These are phyloP conservation scores for Phytophthora rubi DNA, from an alignment of 352 stramenopile genomes.

Conservation along the genomic window DNA sequence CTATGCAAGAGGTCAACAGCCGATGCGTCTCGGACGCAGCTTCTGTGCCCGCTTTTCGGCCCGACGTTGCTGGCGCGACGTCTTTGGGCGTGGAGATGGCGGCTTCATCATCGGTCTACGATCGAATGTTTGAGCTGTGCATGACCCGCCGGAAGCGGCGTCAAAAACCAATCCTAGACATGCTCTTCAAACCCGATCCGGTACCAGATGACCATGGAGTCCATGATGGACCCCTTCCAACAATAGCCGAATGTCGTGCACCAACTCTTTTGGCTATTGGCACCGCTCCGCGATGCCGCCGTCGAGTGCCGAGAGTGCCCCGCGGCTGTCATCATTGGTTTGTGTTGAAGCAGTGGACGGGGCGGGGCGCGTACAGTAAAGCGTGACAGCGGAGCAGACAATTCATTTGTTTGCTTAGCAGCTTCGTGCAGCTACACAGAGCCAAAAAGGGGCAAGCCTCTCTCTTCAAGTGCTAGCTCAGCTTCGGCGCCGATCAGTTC, in stretches of 20 bases:
- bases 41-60: conserved; percentile 13
- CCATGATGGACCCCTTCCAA: too few species aligned
- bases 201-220: conserved; percentile 18
- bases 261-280: conserved; percentile 10
- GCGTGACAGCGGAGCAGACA: conserved; percentile 22
- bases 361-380: background rate
- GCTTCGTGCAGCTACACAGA: conserved; percentile 5
- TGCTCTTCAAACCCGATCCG: conserved; percentile 8
- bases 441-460: conserved; percentile 25
- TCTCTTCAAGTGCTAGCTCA: conserved; percentile 16
- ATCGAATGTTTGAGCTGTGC: conserved; percentile 3
- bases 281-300: background rate
- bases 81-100: conserved; percentile 22
- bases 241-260: conserved; percentile 23
- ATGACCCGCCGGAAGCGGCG: conserved; percentile 8
- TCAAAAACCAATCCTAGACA: conserved; percentile 6
- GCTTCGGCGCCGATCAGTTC: conserved; percentile 9
- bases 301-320: conserved; percentile 8
- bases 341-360: conserved; percentile 39
- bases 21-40: conserved; percentile 21
- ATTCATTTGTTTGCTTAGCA: conserved; percentile 49
- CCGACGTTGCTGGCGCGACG: conserved; percentile 1
- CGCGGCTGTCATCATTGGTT: conserved; percentile 25
- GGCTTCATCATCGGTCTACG: background rate
- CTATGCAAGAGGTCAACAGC: conserved; percentile 12